Conservation (phyloP, 495 filamentous ascomycete genomes). For the Hypoxylon fuscum region DNA sequence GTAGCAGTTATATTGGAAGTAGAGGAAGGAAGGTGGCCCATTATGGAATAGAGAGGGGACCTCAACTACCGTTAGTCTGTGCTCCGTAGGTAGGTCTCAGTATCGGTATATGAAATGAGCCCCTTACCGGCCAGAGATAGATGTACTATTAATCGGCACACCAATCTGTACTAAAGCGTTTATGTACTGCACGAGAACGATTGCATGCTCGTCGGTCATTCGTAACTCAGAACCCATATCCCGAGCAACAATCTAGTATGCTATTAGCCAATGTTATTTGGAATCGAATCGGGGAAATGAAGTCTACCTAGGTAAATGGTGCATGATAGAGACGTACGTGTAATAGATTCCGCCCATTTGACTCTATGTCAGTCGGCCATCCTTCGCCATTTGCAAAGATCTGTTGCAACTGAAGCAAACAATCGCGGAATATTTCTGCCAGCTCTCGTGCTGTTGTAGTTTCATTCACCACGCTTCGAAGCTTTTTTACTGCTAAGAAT, state of each 20-base stretch:
- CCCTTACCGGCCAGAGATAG: no score
- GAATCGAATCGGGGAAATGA: background rate
- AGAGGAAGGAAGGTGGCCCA: background rate
- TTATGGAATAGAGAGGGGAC: background rate
- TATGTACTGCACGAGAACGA: background rate
- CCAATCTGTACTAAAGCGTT: constrained; percentile 5
- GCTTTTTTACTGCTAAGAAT: background rate
- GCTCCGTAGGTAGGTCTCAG: no score
- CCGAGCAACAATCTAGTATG: background rate
- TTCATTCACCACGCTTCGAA: background rate
- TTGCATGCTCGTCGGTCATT: background rate
- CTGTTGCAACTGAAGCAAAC: background rate
- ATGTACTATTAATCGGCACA: background rate
- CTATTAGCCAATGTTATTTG: background rate
- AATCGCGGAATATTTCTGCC: background rate
- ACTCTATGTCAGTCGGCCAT: constrained; percentile 11
- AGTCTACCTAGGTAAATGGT: background rate
- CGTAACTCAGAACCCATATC: background rate
- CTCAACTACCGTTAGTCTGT: background rate
- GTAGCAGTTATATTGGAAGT: background rate
- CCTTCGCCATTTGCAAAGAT: constrained; percentile 10
- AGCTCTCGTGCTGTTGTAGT: background rate
- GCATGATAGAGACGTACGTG: constrained; percentile 6
- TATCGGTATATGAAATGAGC: no score
- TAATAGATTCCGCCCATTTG: background rate